Evolutionary conservation across 306 rosid genomes (phyloP).

Genomic region (Prunus davidiana): DNA sequence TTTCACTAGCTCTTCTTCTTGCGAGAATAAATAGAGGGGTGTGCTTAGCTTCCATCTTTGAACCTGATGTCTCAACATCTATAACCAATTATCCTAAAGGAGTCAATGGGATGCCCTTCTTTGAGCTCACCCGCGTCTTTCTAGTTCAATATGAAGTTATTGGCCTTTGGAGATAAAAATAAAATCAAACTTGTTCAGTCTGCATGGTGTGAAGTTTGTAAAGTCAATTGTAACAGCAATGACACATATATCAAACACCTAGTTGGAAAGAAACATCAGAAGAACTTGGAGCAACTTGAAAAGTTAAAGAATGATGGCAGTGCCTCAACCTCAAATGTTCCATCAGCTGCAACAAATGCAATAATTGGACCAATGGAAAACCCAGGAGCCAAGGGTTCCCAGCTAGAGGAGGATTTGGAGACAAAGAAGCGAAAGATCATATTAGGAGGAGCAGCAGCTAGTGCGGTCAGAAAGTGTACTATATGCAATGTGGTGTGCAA

Average conservation of each 20-base stretch:
- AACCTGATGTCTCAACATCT: too few species aligned
- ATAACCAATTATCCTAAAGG: too few species aligned
- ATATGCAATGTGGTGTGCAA: conserved; percentile 72
- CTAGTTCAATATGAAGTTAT: conserved; percentile 26
- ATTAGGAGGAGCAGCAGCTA: conserved; percentile 39
- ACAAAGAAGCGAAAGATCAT: conserved; percentile 52
- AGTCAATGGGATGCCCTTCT: too few species aligned
- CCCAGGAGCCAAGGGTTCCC: conserved; percentile 21
- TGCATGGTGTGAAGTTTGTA: conserved; percentile 65
- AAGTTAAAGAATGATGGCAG: conserved; percentile 16
- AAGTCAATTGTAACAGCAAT: conserved; percentile 51
- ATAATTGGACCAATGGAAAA: conserved; percentile 47
- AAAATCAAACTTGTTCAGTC: conserved; percentile 44
- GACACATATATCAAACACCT: conserved; percentile 48
- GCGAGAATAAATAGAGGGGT: too few species aligned
- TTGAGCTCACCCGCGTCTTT: too few species aligned
- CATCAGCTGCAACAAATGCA: not conserved
- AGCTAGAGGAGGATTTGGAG: conserved; percentile 36
- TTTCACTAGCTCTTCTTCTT: too few species aligned
- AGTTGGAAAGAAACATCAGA: conserved; percentile 65
- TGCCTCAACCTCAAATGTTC: conserved; percentile 11
- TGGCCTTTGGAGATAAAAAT: conserved; percentile 35
- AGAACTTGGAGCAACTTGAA: conserved; percentile 38
- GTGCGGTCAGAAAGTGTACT: conserved; percentile 40
- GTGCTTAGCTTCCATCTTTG: too few species aligned